Evolutionary conservation across 2,329 filamentous ascomycete genomes (phyloP), one percentile per base, ranked within the genome.

Genomic region (Pseudogymnoascus sp.): DNA sequence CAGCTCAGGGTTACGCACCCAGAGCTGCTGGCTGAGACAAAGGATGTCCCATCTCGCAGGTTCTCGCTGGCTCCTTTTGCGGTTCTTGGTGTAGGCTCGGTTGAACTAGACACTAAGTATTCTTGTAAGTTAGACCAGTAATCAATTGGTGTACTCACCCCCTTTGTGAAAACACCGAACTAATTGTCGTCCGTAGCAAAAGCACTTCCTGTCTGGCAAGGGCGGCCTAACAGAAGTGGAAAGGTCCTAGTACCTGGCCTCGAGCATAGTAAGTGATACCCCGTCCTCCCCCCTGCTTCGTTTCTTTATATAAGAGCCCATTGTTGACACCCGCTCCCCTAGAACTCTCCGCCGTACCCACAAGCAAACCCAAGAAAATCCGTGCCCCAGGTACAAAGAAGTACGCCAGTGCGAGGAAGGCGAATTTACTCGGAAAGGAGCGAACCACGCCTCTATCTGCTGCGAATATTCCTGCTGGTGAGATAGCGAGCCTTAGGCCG

Each of bases 51-150:
- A 18, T 64, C 69, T 29, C 69, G 66, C 60, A 64, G 65, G 7
- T 66, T 73, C 59, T 62, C 66, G 4, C 66, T 69, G 64, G 72
- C 71, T 16, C 70, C 71, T 2, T 74, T 68, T 45, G 40, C 34
- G 14, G 16, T 59, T 12, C 26, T 59, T 16, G 54, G 34, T 18
- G 26, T 21, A 18, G 29, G 54, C 54, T 34, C 29, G n/a, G 21
- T 59, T 12, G 54, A 59, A 37, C 34, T 59, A 14, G 29, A 31
- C n/a, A 37, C 36, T 36, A 59, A 36, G 54, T 37, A 34, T 59
- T 21, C 54, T 4, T 34, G 54, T 59, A 59, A 59, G 54, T 59
- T 1, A 5, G 16, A 47, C 21, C 21, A 26, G 11, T 47, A 26
- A 47, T 7, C 18, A n/a, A 23, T 26, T 47, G 21, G 42, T 47